phyloP scores from a whole-genome alignment of 257 asterid genomes.

The Buddleja alternifolia region DNA sequence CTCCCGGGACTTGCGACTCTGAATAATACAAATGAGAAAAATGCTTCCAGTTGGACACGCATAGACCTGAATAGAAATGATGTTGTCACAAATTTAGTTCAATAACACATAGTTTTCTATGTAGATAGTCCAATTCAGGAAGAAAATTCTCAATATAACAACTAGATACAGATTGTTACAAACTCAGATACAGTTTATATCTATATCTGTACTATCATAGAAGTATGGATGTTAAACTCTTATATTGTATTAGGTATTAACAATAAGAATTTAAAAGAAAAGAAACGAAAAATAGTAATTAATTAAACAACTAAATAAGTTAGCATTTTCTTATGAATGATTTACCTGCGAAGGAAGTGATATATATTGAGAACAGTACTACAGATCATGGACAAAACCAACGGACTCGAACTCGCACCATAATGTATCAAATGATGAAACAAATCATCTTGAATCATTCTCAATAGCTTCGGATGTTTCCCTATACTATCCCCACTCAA shows the following conservation, averaged over 20 bases:
- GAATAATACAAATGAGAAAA: constrained; percentile 73
- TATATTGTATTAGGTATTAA: no score
- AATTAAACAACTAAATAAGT: no score
- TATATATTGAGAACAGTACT: constrained; percentile 83
- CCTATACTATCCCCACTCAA: constrained; percentile 90
- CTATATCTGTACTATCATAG: no score
- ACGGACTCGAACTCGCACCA: constrained; percentile 71
- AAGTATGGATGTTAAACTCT: no score
- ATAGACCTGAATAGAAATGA: constrained; percentile 56
- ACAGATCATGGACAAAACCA: constrained; percentile 84
- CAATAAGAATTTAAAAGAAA: no score
- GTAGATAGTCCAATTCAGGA: no score
- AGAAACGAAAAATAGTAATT: no score
- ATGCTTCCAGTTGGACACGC: constrained; percentile 84
- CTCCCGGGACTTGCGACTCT: constrained; percentile 49
- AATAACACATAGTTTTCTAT: background rate
- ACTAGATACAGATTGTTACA: no score
- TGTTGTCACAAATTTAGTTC: constrained; percentile 16
- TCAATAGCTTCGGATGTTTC: constrained; percentile 79
- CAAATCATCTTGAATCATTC: constrained; percentile 91
- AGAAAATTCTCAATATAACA: no score
- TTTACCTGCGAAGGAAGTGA: constrained; percentile 80
- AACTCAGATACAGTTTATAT: no score
- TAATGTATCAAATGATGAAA: constrained; percentile 88
- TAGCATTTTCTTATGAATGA: no score